Evolutionary conservation across 257 asterid species (phyloP).

Genomic region (Nicotiana tomentosiformis): DNA sequence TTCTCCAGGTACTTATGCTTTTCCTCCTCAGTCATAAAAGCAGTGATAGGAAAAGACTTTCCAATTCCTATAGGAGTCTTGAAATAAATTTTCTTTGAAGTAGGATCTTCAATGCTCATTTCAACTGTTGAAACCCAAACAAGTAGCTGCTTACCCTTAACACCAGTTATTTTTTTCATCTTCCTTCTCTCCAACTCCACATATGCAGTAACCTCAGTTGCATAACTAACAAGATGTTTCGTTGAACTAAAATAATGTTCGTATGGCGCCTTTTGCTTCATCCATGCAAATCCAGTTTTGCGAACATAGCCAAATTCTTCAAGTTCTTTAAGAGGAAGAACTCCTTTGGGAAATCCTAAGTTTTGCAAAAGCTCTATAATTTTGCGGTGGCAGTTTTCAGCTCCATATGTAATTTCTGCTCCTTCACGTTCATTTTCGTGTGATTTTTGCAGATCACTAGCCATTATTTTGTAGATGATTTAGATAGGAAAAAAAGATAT

Average conservation of each 20-base stretch:
- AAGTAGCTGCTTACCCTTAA: constrained; percentile 34
- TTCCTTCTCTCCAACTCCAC: constrained; percentile 47
- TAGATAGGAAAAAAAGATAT: too few species aligned
- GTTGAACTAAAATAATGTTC: constrained; percentile 54
- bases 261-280: constrained; percentile 72
- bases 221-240: constrained; percentile 57
- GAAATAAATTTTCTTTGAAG: constrained; percentile 45
- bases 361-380: constrained; percentile 48
- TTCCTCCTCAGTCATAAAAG: constrained; percentile 50
- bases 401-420: constrained; percentile 58
- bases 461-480: constrained; percentile 24
- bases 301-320: constrained; percentile 76
- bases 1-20: constrained; percentile 29
- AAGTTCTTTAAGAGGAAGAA: constrained; percentile 72
- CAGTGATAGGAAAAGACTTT: constrained; percentile 53
- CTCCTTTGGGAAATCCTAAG: constrained; percentile 75
- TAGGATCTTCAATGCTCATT: constrained; percentile 56
- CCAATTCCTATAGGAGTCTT: constrained; percentile 84
- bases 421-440: constrained; percentile 28
- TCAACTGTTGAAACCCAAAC: constrained; percentile 81
- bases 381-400: constrained; percentile 51
- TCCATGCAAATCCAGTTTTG: constrained; percentile 79
- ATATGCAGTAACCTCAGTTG: constrained; percentile 60
- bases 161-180: constrained; percentile 89
- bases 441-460: constrained; percentile 22